Evolutionary conservation across 1,284 basidiomycete genomes (phyloP), one percentile per base, ranked within the genome.

Genomic region (Tilletia indica): DNA sequence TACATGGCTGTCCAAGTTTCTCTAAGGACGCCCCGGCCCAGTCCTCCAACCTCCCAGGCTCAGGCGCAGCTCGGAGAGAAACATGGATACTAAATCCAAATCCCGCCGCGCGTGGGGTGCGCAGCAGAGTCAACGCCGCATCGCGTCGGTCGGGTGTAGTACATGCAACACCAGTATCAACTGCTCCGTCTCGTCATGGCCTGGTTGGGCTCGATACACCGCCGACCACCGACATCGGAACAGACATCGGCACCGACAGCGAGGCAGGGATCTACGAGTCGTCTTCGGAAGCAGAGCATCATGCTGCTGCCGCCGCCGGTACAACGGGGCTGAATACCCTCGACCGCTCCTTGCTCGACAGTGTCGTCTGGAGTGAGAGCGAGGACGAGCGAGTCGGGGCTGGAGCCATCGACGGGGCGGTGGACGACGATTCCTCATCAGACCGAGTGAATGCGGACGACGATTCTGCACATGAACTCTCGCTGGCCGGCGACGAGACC

Each of bases 31-130:
- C 72, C 25, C 34, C 25, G 4, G n/a, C 9, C 8, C 38, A 0
- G 68, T 67, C 1, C 47, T 61, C n/a, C 19, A 69, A 1, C 73
- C 69, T 21, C 39, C 61, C 47, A 42, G 21, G 63, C 14, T 8
- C 42, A 8, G 42, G 42, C 42, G 9, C 42, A 8, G 42, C 14
- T 14, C 39, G 2, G 45, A 21, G 72, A 21, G 68, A 72, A 47
- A 83, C 80, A 1, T 83, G 80, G 78, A 78, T 83, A 11, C 68
- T 83, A 11, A 80, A 82, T 54, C 71, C 72, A 0, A 78, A 80
- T 21, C 79, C 81, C 0, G 56, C 76, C 14, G 69, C 77, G 6
- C 70, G 78, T 12, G 66, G 77, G 1, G n/a, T 12, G 0, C 71
- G 75, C 39, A 72, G 5, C 74, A 72, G 4, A 61, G 76, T 45